Base-by-base conservation (phyloP, 768 basidiomycete genomes). In the Xerocomus potaroensis region DNA sequence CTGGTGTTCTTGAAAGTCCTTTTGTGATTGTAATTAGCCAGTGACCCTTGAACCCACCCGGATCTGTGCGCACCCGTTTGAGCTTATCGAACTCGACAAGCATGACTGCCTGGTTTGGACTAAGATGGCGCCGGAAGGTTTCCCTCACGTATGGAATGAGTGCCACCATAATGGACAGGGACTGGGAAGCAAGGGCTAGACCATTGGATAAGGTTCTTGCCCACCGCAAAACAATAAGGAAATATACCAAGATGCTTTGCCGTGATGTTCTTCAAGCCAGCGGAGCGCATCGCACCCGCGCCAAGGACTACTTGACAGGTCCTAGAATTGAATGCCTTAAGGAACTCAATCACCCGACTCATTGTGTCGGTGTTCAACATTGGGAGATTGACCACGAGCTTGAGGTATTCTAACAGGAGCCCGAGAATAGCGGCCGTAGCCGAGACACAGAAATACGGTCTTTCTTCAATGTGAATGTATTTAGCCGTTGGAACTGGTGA, bases 1-100 rank as follows among this genome's bases (percentile, higher is more conserved):
- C 68, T 99, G 96, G 68, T 99, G 96, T 66, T 98, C 96, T 76
- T 98, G 95, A 61, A 88, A 98, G 67, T 98, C 96, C 86, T 94
- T 60, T 47, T 36, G 9, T 27, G 34, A 10, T n/a, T 18, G 18
- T 30, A 18, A 18, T 58, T 34, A 48, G 42, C 38, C 19, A 32
- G 43, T 39, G 45, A 21, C 34, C 40, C 24, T 34, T 35, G 14
- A 22, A 30, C 43, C 21, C 27, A 42, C 18, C 34, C 39, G 37
- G 53, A 49, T 47, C 42, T 31, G 38, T n/a, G 70, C 86, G 54
- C 56, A 91, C 91, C 72, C 95, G 78, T 71, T 95, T 98, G 48
- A 98, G 79, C 72, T 95, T 97, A 71, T 99, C 96, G 63, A 98
- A 99, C 68, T 98, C 96, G 15, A 94, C 81, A 30, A 98, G 73